phyloP scores from a whole-genome alignment of 2,329 filamentous ascomycete species.

The Colletotrichum caudatum region DNA sequence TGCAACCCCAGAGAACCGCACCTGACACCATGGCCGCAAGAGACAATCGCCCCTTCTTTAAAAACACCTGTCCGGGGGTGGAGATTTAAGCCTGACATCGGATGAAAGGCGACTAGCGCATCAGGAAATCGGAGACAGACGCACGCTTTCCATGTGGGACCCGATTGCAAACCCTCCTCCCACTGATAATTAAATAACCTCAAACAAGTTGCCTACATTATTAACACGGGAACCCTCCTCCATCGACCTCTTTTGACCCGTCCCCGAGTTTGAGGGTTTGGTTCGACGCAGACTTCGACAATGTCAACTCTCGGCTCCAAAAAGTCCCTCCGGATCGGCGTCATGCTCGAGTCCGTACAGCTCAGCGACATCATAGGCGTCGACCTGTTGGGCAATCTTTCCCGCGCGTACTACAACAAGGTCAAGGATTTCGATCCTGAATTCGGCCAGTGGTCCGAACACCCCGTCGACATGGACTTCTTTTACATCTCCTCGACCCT shows the following conservation, averaged over 20 bases:
- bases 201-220: background rate
- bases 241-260: background rate
- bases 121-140: background rate
- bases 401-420: conserved; percentile 43
- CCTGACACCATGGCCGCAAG: no score
- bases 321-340: conserved; percentile 52
- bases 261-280: background rate
- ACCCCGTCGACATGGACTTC: conserved; percentile 51
- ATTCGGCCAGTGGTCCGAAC: conserved; percentile 42
- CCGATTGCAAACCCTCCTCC: background rate
- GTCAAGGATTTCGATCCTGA: conserved; percentile 44
- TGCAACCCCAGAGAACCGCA: background rate
- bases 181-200: no score
- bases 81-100: background rate
- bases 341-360: conserved; percentile 55
- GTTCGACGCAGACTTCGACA: background rate
- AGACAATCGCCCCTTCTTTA: no score
- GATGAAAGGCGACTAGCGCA: background rate
- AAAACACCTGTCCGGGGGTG: background rate
- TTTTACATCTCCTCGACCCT: conserved; percentile 53
- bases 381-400: conserved; percentile 55
- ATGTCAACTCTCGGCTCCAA: conserved; percentile 32
- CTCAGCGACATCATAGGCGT: conserved; percentile 55
- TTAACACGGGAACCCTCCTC: background rate
- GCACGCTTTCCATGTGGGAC: background rate